Conservation (phyloP, 2,329 filamentous ascomycete genomes). For the Apiospora aurea region DNA sequence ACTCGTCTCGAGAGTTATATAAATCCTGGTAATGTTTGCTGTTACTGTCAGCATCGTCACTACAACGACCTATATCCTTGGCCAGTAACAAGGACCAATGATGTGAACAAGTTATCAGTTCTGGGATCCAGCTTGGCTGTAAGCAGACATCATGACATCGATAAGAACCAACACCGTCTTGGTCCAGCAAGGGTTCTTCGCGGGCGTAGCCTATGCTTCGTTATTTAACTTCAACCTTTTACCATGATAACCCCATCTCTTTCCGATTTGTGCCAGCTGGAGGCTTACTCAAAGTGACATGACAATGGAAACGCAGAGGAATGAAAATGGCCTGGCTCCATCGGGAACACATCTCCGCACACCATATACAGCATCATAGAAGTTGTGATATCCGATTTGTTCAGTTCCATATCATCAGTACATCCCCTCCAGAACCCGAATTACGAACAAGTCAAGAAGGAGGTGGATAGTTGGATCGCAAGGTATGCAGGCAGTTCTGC, state of each 20-base stretch:
- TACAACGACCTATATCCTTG: not conserved
- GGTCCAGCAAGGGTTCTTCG: too few species aligned
- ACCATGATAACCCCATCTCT: too few species aligned
- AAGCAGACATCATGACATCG: not conserved
- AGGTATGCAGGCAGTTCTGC: slow-evolving; percentile 27
- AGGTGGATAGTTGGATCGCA: slow-evolving; percentile 37
- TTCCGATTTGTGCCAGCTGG: too few species aligned
- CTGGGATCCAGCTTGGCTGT: not conserved
- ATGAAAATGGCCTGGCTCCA: not conserved
- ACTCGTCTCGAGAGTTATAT: not conserved
- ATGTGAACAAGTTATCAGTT: not conserved
- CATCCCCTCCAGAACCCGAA: slow-evolving; percentile 35
- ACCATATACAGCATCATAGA: not conserved
- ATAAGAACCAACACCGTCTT: not conserved
- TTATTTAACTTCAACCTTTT: too few species aligned
- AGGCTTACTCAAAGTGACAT: not conserved
- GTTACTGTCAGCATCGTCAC: not conserved
- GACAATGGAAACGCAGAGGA: not conserved
- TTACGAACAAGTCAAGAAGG: slow-evolving; percentile 34
- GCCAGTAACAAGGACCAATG: not conserved
- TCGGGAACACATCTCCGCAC: too few species aligned
- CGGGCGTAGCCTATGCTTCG: too few species aligned
- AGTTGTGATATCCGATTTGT: slow-evolving; percentile 37
- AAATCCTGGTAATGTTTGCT: not conserved
- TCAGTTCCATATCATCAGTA: slow-evolving; percentile 38